Base-by-base conservation (phyloP, 345 rosid genomes). In the Eucalyptus camaldulensis region DNA sequence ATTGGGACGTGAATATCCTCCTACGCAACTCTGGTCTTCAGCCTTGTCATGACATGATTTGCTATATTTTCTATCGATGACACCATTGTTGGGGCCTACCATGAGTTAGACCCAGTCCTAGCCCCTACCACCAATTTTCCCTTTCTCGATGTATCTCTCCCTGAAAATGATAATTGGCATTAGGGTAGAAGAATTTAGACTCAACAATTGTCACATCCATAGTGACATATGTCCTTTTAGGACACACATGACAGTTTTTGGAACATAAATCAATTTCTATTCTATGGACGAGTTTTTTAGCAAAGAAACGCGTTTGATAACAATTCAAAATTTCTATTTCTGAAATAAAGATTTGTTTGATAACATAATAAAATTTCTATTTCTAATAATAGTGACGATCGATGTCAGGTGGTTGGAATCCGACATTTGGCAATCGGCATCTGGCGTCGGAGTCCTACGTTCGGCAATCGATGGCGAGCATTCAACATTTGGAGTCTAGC, bases 371-470 rank as follows among this genome's bases (percentile, higher is more conserved):
- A 53, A 51, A 53, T 0, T 53, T 19, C 10, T 53, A 53, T 53
- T 53, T 53, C 0, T 19, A 53, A 1, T 0, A 53, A 10, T 5
- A 53, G 25, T 0, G 58, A 53, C 2, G 0, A 0, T 0, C 2
- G 2, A 2, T 1, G 25, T 53, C 1, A 8, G 25, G 25, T 53
- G 25, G 25, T 0, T 53, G 58, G 58, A 53, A 53, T 53, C 5
- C 1, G 10, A 53, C 58, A 53, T 53, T 53, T 0, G 25, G 24
- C 0, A 0, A 53, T 0, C 0, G 24, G 4, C 56, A 0, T 53
- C 10, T 8, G 0, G 10, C 2, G 0, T 53, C 0, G 0, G 1
- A 53, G 58, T 53, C 10, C 58, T 8, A 19, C 5, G 1, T 19
- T 0, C 10, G 0, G 2, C 58, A 0, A 53, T 53, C 0, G 0